Percentiles rank a stretch among this genome's conserved stretches.
phyloP scores from a whole-genome alignment of 2,329 filamentous ascomycete species.

The Fusarium drepaniforme region DNA sequence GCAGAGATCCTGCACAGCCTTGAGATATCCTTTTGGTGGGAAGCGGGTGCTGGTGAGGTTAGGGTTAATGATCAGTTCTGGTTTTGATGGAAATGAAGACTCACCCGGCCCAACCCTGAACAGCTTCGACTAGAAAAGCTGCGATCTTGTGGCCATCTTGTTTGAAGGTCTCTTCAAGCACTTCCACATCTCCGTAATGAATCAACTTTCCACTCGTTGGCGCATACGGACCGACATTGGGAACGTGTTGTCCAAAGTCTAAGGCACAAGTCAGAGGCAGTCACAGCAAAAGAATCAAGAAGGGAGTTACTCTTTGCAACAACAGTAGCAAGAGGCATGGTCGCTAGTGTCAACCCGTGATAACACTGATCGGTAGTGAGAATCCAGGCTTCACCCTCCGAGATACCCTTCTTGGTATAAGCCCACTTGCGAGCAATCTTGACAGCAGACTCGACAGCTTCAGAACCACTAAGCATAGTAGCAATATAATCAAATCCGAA shows the following conservation, averaged over 20 bases:
- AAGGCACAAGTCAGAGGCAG: not conserved
- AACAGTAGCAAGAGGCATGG: slow-evolving; percentile 15
- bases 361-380: slow-evolving; percentile 17
- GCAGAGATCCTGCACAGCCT: slow-evolving; percentile 83
- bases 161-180: slow-evolving; percentile 9
- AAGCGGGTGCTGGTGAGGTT: slow-evolving; percentile 1
- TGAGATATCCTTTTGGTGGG: slow-evolving; percentile 68
- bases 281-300: rapidly evolving
- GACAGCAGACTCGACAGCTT: slow-evolving; percentile 32
- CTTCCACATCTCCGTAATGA: slow-evolving; percentile 10
- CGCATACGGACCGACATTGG: slow-evolving; percentile 13
- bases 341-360: slow-evolving; percentile 16
- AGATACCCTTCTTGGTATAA: slow-evolving; percentile 31
- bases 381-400: slow-evolving; percentile 29
- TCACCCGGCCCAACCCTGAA: slow-evolving; percentile 81
- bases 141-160: slow-evolving; percentile 60
- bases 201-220: slow-evolving; percentile 19
- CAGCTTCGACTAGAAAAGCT: slow-evolving; percentile 84
- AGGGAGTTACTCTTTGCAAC: slow-evolving; percentile 3
- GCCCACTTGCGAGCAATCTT: slow-evolving; percentile 39
- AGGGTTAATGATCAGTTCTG: not conserved
- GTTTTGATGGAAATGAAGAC: slow-evolving; percentile 76
- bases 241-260: slow-evolving; percentile 22
- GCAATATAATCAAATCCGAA: slow-evolving; percentile 18
- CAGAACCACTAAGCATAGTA: slow-evolving; percentile 19